Base-by-base conservation (phyloP, 2,329 filamentous ascomycete species). In the Botrytis porri region DNA sequence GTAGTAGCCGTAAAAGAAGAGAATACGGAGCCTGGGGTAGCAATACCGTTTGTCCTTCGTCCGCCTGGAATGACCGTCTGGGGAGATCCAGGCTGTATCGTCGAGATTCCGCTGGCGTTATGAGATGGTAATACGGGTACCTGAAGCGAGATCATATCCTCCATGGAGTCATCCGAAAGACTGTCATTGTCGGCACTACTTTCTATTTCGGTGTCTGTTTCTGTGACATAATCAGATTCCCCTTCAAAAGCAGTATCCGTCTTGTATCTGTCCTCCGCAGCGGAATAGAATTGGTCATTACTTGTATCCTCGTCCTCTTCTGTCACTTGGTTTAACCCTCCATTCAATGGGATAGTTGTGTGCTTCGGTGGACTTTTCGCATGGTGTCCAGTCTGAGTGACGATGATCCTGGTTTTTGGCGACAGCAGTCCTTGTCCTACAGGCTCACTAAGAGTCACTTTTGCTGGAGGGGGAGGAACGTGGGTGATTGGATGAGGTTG, bases 241-340 rank as follows among this genome's bases (percentile, higher is more conserved):
- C 87, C 86, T 37, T 86, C 84, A 12, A 86, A 84, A 73, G 89
- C 87, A 57, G 79, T 81, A 76, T 86, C 85, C 22, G 88, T 88
- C 78, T 85, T 88, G 75, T 88, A 75, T 25, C 90, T 88, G 75
- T 97, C 94, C 80, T 98, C 95, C 3, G 93, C 92, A 1, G 95
- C 95, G 9, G 95, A 98, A 82, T 89, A 98, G 83, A 98, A 98
- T 77, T 94, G 91, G 80, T 98, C 95, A 73, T 93, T 97, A 9
- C 93, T 91, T 1, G 92, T 94, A 78, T 97, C 94, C 73, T 97
- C 93, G 43, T 92, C 92, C 43, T 88, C 87, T 66, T 89, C 88
- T 12, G 81, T 78, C 0, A 88, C 86, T 62, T 89, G 90, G 77
- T 90, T 89, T 43, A 91, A 83, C 10, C 85, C 81, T 62, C 86